phyloP scores from a whole-genome alignment of 352 stramenopile species.

The Phytopythium montanum region DNA sequence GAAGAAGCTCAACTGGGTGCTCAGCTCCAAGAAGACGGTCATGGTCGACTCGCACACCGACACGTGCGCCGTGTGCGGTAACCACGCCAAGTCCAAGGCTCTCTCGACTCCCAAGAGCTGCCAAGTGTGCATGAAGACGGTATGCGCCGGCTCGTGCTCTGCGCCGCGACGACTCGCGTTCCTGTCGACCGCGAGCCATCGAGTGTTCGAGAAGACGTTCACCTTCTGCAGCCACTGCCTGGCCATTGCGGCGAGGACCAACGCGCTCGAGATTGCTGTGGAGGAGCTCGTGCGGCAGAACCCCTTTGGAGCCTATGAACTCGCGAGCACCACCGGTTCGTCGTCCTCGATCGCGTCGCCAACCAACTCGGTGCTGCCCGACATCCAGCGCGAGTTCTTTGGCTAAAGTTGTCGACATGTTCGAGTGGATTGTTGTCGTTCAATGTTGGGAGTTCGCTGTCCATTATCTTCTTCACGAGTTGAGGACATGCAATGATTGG shows the following conservation, averaged over 20 bases:
- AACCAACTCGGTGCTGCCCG: constrained; percentile 25
- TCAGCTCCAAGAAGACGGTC: constrained; percentile 31
- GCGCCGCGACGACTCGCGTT: constrained; percentile 20
- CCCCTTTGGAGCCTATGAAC: constrained; percentile 27
- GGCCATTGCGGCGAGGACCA: constrained; percentile 12
- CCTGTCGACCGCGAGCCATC: constrained; percentile 14
- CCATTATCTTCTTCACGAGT: neutral
- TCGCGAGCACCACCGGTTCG: constrained; percentile 18
- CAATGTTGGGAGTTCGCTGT: no score
- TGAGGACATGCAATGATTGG: neutral
- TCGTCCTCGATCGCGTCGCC: constrained; percentile 16
- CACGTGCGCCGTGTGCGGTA: constrained; percentile 17
- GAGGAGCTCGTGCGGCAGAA: constrained; percentile 27
- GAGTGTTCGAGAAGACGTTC: constrained; percentile 19
- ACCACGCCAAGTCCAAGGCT: constrained; percentile 8
- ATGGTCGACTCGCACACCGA: constrained; percentile 17
- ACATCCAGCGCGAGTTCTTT: constrained; percentile 35
- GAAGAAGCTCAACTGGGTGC: constrained; percentile 41
- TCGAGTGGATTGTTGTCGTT: neutral
- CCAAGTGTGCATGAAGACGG: constrained; percentile 32
- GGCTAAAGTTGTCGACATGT: constrained; percentile 10
- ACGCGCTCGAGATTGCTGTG: constrained; percentile 26
- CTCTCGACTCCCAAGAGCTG: constrained; percentile 11
- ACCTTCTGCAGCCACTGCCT: constrained; percentile 26
- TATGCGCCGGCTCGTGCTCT: constrained; percentile 20